Conservation (phyloP, 2,329 filamentous ascomycete genomes). For the Cladophialophora exuberans region DNA sequence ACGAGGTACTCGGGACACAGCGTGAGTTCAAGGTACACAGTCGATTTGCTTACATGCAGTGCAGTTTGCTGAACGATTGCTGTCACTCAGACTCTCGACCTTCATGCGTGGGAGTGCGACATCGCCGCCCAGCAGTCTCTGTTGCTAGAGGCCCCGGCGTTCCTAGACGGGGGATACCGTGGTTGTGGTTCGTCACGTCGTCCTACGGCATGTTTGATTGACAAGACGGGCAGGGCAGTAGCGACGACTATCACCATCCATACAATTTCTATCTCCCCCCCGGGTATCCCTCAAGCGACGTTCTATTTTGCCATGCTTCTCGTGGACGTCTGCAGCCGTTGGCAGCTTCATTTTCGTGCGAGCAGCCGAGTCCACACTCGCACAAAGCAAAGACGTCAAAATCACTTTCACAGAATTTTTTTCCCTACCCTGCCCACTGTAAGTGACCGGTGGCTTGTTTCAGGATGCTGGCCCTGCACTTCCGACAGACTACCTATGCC, state of each 20-base stretch:
- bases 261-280: background rate
- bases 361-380: constrained; percentile 24
- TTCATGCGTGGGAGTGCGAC: constrained; percentile 11
- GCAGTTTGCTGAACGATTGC: background rate
- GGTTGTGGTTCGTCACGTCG: constrained; percentile 13
- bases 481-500: constrained; percentile 4
- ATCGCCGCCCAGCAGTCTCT: background rate
- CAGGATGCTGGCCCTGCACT: constrained; percentile 20
- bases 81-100: constrained; percentile 14
- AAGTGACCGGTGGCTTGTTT: constrained; percentile 29
- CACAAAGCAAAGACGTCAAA: constrained; percentile 23
- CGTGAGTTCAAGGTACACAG: constrained; percentile 1
- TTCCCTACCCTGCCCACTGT: constrained; percentile 8
- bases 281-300: constrained; percentile 12
- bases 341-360: constrained; percentile 24
- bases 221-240: background rate
- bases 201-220: constrained; percentile 20
- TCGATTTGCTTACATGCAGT: background rate
- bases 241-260: background rate
- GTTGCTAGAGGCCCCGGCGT: constrained; percentile 10
- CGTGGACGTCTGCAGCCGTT: constrained; percentile 26
- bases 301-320: constrained; percentile 21
- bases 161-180: constrained; percentile 21
- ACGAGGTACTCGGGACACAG: background rate
- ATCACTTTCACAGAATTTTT: constrained; percentile 3